Evolutionary conservation across 2,329 filamentous ascomycete species (phyloP), one percentile per base, ranked within the genome.

Genomic region (Mycosphaerella sp.): DNA sequence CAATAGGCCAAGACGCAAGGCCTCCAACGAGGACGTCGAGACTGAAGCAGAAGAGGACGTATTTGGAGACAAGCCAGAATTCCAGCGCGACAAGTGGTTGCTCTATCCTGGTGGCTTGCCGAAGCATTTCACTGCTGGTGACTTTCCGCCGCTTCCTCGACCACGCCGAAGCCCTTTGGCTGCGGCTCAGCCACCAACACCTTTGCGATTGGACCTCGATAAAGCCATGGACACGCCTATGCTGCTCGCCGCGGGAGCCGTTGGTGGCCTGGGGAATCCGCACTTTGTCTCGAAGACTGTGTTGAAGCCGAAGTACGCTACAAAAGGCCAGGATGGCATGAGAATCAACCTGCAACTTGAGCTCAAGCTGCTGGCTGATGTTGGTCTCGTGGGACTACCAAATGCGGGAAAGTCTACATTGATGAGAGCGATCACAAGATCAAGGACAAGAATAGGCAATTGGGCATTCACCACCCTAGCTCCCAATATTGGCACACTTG

Each of bases 381-480:
- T 98, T 6, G 93, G 93, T 0, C 78, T 98, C 2, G 93, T 98
- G 13, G 93, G 93, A 0, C 79, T 97, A 13, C 93, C 93, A 1
- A 98, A 98, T 67, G 93, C 91, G 4, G 93, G 93, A 7, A 98
- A 98, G 71, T 94, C 87, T 66, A 97, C 93, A 0, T 77, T 98
- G 1, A 78, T 97, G 13, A 84, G 93, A 14, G 85, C 90, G 2
- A 74, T 98, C 62, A 95, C 85, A 62, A 90, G 90, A 68, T 94
- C 87, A 66, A 85, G 89, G 53, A 88, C 93, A 1, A 81, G 93
- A 35, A 83, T 98, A 4, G 93, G 93, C 36, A 84, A 87, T 67
- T 98, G 93, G 93, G 91, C 89, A 8, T 98, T 98, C 68, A 98
- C 93, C 2, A 98, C 93, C 0, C 76, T 98, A 7, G 85, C 90